Percentiles rank a stretch among this genome's conserved stretches.
Conservation (phyloP, 2,329 filamentous ascomycete species). For the Exophiala xenobiotica region DNA sequence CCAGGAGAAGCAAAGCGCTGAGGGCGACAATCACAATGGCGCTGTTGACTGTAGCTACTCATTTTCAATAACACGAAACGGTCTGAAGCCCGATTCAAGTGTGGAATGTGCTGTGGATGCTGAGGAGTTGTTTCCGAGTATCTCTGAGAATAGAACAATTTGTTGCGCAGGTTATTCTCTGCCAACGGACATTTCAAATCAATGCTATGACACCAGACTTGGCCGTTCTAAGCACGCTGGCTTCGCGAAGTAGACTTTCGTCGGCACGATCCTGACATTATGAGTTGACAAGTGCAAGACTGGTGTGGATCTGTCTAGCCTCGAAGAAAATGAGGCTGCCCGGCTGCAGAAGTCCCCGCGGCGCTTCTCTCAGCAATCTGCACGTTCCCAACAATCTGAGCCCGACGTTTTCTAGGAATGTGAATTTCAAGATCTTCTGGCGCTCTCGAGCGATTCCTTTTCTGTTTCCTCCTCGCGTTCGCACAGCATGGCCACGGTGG, state of each 20-base stretch:
- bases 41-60: neutral
- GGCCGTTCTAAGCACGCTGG: neutral
- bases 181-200: too few relatives aligned
- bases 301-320: too few relatives aligned
- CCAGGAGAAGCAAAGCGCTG: slow-evolving; percentile 7
- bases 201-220: too few relatives aligned
- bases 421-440: slow-evolving; percentile 1
- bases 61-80: neutral
- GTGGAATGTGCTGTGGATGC: too few relatives aligned
- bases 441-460: neutral
- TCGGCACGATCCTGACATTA: neutral
- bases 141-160: too few relatives aligned
- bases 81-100: too few relatives aligned
- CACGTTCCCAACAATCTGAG: slow-evolving; percentile 3
- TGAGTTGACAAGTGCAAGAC: too few relatives aligned
- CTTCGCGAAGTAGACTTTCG: neutral
- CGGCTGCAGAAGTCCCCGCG: slow-evolving; percentile 18
- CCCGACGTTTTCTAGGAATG: slow-evolving; percentile 2
- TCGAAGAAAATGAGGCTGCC: slow-evolving; percentile 12
- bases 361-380: neutral
- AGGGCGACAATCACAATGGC: neutral
- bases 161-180: too few relatives aligned
- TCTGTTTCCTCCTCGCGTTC: neutral
- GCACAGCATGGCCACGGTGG: slow-evolving; percentile 16
- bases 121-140: too few relatives aligned